Evolutionary conservation across 2,329 filamentous ascomycete genomes (phyloP).

Genomic region (Knufia petricola): DNA sequence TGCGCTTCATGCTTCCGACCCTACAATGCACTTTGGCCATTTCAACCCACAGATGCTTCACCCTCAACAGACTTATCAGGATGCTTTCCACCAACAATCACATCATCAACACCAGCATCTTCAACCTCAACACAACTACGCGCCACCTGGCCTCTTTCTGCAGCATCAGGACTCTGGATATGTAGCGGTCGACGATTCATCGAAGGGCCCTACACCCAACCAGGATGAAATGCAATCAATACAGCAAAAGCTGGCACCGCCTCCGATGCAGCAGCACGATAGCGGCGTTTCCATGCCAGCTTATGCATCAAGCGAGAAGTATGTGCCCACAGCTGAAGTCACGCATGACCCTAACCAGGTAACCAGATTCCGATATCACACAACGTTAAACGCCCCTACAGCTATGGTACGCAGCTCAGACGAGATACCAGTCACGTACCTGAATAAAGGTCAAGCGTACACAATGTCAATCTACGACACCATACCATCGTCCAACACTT

Average conservation of each 20-base stretch:
- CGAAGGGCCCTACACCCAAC: conserved; percentile 41
- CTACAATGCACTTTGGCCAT: conserved; percentile 55
- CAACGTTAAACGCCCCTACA: conserved; percentile 83
- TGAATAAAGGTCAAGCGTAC: conserved; percentile 96
- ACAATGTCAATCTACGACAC: conserved; percentile 77
- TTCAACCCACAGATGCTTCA: conserved; percentile 50
- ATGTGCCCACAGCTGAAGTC: conserved; percentile 18
- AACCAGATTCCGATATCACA: conserved; percentile 70
- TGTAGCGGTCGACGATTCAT: conserved; percentile 61
- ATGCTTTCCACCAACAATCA: conserved; percentile 10
- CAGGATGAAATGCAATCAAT: conserved; percentile 16
- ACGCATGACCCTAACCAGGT: conserved; percentile 19
- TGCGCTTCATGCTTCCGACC: conserved; percentile 49
- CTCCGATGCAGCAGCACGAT: conserved; percentile 25
- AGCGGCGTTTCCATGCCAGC: conserved; percentile 23
- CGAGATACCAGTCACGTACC: conserved; percentile 92
- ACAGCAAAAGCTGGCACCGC: conserved; percentile 22
- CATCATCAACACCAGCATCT: conserved; percentile 45
- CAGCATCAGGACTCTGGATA: conserved; percentile 67
- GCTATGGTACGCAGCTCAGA: conserved; percentile 87
- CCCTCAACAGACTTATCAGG: conserved; percentile 15
- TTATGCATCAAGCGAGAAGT: conserved; percentile 44
- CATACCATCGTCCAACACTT: conserved; percentile 48
- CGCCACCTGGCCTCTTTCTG: conserved; percentile 55
- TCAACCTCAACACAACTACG: conserved; percentile 37